phyloP scores from a whole-genome alignment of 2,329 filamentous ascomycete genomes.

The Botrytis cinerea region DNA sequence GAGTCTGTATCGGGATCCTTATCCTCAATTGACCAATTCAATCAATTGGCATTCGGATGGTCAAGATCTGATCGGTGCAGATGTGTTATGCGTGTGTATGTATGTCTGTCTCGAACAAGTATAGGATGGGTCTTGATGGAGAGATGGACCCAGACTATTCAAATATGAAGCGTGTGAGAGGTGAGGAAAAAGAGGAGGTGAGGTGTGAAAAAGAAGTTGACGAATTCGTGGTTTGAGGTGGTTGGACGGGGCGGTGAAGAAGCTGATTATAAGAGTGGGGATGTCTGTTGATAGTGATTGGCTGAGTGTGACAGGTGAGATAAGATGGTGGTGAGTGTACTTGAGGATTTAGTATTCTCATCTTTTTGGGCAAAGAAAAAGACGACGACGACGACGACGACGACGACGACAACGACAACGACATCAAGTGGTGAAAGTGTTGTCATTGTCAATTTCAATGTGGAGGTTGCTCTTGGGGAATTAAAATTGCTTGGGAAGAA shows the following conservation, averaged over 20 bases:
- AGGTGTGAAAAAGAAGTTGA: not conserved
- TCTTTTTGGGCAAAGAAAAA: not conserved
- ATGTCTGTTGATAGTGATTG: not conserved
- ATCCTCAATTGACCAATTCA: not conserved
- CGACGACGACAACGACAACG: not conserved
- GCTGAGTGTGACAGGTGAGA: not conserved
- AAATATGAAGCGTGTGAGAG: slow-evolving; percentile 5
- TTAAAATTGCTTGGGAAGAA: not conserved
- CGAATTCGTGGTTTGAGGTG: slow-evolving; percentile 4
- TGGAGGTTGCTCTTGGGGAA: not conserved
- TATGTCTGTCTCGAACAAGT: slow-evolving; percentile 1
- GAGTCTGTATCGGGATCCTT: not conserved
- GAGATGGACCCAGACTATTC: not conserved
- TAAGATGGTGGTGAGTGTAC: not conserved
- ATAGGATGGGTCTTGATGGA: not conserved
- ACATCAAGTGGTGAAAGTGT: not conserved
- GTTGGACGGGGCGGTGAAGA: slow-evolving; percentile 17
- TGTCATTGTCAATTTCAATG: not conserved
- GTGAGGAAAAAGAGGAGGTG: not conserved
- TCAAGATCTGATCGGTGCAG: not conserved
- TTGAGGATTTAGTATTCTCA: not conserved
- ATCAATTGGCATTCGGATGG: not conserved
- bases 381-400: not conserved
- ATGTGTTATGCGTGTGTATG: not conserved
- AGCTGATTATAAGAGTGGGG: not conserved